phyloP scores from a whole-genome alignment of 2,329 filamentous ascomycete genomes.

The Zopfia rhizophila region DNA sequence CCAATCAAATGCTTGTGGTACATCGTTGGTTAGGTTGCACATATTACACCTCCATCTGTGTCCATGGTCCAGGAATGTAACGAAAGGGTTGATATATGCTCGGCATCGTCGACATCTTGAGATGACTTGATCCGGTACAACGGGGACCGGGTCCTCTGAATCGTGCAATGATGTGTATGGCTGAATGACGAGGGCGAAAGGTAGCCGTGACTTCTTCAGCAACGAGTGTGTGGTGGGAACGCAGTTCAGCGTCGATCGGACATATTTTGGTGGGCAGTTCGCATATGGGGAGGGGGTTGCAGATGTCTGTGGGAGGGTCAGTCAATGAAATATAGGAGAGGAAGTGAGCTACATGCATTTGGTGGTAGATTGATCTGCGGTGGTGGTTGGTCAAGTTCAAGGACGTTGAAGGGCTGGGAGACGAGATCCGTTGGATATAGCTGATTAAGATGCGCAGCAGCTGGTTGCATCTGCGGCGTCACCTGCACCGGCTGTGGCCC shows the following conservation, averaged over 20 bases:
- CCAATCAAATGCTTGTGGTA: conserved; percentile 99
- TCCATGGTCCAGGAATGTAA: conserved; percentile 94
- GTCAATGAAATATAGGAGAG: conserved; percentile 26
- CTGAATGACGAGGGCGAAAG: conserved; percentile 95
- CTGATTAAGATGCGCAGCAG: conserved; percentile 74
- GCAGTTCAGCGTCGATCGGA: conserved; percentile 93
- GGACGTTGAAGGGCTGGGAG: conserved; percentile 92
- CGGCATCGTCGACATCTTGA: conserved; percentile 94
- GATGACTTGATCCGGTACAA: conserved; percentile 97
- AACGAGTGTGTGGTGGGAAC: conserved; percentile 92
- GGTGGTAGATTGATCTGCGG: conserved; percentile 90
- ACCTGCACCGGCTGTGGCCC: conserved; percentile 52
- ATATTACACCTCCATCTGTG: conserved; percentile 99
- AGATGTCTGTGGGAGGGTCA: conserved; percentile 72
- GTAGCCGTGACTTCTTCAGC: conserved; percentile 95
- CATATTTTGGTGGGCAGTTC: conserved; percentile 93
- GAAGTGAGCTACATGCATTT: conserved; percentile 73
- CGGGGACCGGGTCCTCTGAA: conserved; percentile 86
- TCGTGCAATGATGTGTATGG: conserved; percentile 95
- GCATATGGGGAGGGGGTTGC: conserved; percentile 90
- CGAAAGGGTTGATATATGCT: conserved; percentile 98
- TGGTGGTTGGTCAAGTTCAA: conserved; percentile 89
- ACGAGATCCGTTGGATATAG: conserved; percentile 92
- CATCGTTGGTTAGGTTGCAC: conserved; percentile 98
- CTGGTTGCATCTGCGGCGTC: conserved; percentile 10